phyloP scores from a whole-genome alignment of 805 yeast genomes.

The Hanseniaspora pseudoguilliermondii region DNA sequence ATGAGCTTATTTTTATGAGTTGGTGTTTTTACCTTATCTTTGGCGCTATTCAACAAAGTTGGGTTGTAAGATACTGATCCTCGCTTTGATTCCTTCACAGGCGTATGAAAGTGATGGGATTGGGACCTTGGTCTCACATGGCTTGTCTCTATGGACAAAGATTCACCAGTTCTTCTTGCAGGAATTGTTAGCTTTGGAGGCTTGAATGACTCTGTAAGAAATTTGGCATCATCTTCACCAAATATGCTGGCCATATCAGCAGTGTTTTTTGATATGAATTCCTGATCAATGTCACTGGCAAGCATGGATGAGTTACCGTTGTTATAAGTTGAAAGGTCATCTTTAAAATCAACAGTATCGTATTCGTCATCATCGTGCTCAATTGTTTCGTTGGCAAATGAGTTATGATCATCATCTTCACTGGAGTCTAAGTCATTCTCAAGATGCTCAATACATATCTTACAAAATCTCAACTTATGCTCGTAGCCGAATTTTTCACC shows the following conservation, averaged over 20 bases:
- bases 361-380: conserved; percentile 2
- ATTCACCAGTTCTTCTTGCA: conserved; percentile 65
- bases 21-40: not conserved
- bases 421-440: conserved; percentile 51
- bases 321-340: conserved; percentile 7
- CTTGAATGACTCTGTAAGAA: conserved; percentile 33
- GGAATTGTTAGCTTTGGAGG: conserved; percentile 72
- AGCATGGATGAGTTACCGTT: not conserved
- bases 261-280: conserved; percentile 16
- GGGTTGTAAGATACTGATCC: not conserved
- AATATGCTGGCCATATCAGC: conserved; percentile 28
- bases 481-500: conserved; percentile 50
- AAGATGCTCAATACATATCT: conserved; percentile 50
- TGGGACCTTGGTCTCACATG: conserved; percentile 25
- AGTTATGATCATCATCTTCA: conserved; percentile 35
- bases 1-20: not conserved
- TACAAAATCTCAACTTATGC: conserved; percentile 67
- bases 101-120: conserved; percentile 1
- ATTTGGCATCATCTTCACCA: conserved; percentile 26
- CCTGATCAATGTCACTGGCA: not conserved
- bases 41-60: not conserved
- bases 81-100: not conserved
- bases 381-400: conserved; percentile 7
- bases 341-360: not conserved
- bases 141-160: conserved; percentile 43